Evolutionary conservation across 306 rosid species (phyloP), one percentile per base, ranked within the genome.

Genomic region (Trichosanthes truncata): DNA sequence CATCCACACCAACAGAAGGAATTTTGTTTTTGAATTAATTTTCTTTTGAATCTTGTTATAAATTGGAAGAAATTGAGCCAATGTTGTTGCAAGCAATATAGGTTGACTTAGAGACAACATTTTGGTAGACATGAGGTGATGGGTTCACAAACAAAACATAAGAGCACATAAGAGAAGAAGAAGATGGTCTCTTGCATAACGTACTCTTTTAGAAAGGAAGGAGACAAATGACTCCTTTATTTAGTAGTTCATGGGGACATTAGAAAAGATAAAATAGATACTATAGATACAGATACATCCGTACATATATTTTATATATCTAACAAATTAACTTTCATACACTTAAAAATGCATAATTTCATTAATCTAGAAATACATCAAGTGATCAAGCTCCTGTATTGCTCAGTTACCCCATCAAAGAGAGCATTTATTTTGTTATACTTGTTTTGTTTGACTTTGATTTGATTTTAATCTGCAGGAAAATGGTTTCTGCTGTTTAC

Each of bases 391-490:
- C n/a, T n/a, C n/a, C n/a, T n/a, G n/a, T n/a, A n/a, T n/a, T 63
- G 69, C 41, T 62, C 0, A 9, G 9, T 15, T 60, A 60, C 18
- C 6, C 66, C 13, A 1, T 23, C 6, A 25, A 57, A 57, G 65
- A 17, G 3, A 2, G 29, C n/a, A 62, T 62, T 61, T 25, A 4
- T 2, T 55, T 55, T 31, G 23, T 66, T 23, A 2, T 67, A 35
- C n/a, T 31, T 18, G 33, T 29, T 29, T n/a, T 29, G 45, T 33
- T 65, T 71, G n/a, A n/a, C n/a, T n/a, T n/a, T n/a, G 21, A 10
- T 72, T 9, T 77, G 10, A 13, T 74, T 71, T 26, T 52, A 71
- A 53, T 41, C 60, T 82, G 81, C 91, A 95, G 98, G 97, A 45
- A 92, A 90, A 83, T 82, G 40, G 40, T 36, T 36, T 36, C n/a